phyloP scores from a whole-genome alignment of 129 eudicot genomes.

The Sambucus nigra region DNA sequence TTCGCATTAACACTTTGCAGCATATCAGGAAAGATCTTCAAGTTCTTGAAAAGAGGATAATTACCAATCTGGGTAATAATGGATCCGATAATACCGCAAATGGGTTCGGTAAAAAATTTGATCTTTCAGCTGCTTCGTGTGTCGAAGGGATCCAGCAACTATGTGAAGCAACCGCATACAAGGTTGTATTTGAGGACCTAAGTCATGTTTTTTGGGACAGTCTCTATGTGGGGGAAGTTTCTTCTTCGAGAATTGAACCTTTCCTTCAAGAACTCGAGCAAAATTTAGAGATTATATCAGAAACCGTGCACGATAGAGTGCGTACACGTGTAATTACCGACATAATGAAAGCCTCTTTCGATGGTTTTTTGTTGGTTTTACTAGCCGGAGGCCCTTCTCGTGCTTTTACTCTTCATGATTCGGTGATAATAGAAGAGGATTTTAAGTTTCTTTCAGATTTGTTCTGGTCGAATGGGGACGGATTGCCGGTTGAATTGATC shows the following conservation, averaged over 20 bases:
- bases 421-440: slow-evolving; percentile 49
- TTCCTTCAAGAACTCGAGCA: slow-evolving; percentile 68
- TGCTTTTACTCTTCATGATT: slow-evolving; percentile 45
- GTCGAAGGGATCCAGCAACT: slow-evolving; percentile 58
- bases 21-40: slow-evolving; percentile 53
- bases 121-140: slow-evolving; percentile 45
- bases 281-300: slow-evolving; percentile 44
- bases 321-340: slow-evolving; percentile 67
- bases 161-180: slow-evolving; percentile 64
- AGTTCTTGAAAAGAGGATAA: slow-evolving; percentile 36
- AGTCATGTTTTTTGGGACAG: slow-evolving; percentile 52
- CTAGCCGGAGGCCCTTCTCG: slow-evolving; percentile 85
- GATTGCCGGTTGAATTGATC: slow-evolving; percentile 69
- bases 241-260: slow-evolving; percentile 68
- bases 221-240: slow-evolving; percentile 43
- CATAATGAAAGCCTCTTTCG: slow-evolving; percentile 75
- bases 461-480: slow-evolving; percentile 92
- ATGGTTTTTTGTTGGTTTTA: slow-evolving; percentile 82
- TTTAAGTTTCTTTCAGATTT: slow-evolving; percentile 64
- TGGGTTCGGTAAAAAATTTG: slow-evolving; percentile 36
- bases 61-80: slow-evolving; percentile 32
- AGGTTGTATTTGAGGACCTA: slow-evolving; percentile 51
- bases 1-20: slow-evolving; percentile 65
- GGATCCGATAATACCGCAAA: slow-evolving; percentile 21
- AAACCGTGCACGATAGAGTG: slow-evolving; percentile 60